Evolutionary conservation across 2,329 filamentous ascomycete genomes (phyloP), one percentile per base, ranked within the genome.

Genomic region (Cordyceps cicadae): DNA sequence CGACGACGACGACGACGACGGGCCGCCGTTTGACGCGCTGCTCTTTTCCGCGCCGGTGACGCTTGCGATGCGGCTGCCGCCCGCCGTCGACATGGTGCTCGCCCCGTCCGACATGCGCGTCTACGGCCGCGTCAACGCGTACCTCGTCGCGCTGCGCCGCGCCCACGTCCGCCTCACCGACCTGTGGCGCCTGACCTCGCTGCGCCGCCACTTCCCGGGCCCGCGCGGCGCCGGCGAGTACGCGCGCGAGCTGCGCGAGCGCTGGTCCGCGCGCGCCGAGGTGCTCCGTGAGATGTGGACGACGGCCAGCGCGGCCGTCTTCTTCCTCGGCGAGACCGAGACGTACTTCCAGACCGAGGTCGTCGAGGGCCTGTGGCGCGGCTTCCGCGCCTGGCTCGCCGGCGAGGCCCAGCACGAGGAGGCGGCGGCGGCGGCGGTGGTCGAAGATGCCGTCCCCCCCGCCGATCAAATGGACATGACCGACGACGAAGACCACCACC

Each of bases 321-420:
- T 96, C 75, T 89, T 97, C 66, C 79, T 97, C 3, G 90, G 89
- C 0, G 92, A 97, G 70, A 87, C 90, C 15, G 89, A 93, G 66
- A 86, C 86, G 3, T 97, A 96, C 68, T 85, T 97, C 50, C 93
- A 97, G 71, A 90, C 89, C 1, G 92, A 96, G 69, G 87, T 97
- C 7, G 87, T 97, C 15, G 84, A 87, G 62, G 86, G 87, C 37
- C 86, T 90, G 1, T 97, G 92, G 85, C 82, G 87, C 17, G 86
- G 89, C 56, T 92, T 97, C 66, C 83, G 88, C 58, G 72, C 74
- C 15, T 97, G 92, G 91, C 77, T 96, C 19, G 79, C 79, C 32
- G 77, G 78, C 12, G 76, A 76, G 54, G 62, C 19, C n/a, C 46
- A 43, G 19, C 50, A 37, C 3, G 5, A 54, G 4, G 19, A 15